Percentiles rank a stretch among this genome's conserved stretches.
phyloP scores from a whole-genome alignment of 208 protist species.

The Leishmania tropica region DNA sequence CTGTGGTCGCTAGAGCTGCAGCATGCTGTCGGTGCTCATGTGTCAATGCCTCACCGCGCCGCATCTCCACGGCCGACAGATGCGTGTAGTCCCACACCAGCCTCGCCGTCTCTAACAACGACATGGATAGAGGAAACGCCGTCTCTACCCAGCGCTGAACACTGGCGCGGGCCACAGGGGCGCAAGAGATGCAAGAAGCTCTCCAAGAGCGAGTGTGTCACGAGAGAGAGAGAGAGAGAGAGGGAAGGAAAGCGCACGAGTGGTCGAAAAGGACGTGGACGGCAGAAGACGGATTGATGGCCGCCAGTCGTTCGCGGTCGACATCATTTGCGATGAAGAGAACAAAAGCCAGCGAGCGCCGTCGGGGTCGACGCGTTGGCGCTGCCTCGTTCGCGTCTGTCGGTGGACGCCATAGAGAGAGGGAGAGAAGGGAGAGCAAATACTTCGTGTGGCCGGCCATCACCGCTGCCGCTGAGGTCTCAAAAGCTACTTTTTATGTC shows the following conservation, averaged over 20 bases:
- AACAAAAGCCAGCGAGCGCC: neutral
- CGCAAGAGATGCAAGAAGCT: neutral
- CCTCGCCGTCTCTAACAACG: conserved; percentile 8
- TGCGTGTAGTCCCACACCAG: conserved; percentile 38
- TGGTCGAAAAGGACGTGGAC: neutral
- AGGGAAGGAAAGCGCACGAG: neutral
- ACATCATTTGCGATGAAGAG: neutral
- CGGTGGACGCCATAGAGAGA: neutral
- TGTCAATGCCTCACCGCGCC: conserved; percentile 9
- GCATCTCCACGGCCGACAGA: conserved; percentile 31
- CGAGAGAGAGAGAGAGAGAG: neutral
- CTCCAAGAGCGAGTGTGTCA: neutral
- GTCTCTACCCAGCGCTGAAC: neutral
- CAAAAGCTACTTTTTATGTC: neutral
- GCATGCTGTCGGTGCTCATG: neutral
- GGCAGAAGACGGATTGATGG: neutral
- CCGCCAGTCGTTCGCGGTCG: neutral
- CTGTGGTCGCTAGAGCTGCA: neutral
- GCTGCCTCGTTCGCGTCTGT: neutral
- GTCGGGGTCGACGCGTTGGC: neutral
- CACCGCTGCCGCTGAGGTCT: neutral
- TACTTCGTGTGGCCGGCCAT: neutral
- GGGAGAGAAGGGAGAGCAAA: neutral
- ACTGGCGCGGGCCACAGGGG: neutral
- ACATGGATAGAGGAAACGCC: neutral